These are phyloP conservation scores for Alternaria sp. DNA, from an alignment of 2,329 filamentous ascomycete species.

Conservation along the genomic window DNA sequence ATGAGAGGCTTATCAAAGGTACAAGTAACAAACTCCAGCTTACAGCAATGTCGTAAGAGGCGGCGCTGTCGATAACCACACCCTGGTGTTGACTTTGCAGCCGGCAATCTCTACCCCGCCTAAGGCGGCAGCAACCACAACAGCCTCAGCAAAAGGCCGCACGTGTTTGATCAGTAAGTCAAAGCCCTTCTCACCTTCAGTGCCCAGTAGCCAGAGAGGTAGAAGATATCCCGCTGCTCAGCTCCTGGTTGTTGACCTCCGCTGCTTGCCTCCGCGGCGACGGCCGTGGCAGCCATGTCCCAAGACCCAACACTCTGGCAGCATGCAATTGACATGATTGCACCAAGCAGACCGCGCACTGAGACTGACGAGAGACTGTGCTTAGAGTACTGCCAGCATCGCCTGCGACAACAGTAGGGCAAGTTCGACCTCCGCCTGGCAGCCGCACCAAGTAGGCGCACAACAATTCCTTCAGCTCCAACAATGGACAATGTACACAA, in stretches of 20 bases:
- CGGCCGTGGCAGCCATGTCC: background rate
- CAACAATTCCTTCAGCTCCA: background rate
- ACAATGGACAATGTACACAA: background rate
- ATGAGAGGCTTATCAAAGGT: background rate
- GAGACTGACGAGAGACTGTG: background rate
- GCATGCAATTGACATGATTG: background rate
- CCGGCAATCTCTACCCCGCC: slow-evolving; percentile 3
- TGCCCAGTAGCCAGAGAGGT: no score
- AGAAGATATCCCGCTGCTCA: background rate
- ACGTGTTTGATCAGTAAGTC: background rate
- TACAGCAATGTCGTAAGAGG: background rate
- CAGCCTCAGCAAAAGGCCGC: background rate
- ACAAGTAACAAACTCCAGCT: background rate
- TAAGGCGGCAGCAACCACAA: background rate
- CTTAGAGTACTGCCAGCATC: background rate
- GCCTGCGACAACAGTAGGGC: background rate
- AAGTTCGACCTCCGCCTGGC: background rate
- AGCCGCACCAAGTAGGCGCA: background rate
- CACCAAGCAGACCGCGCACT: background rate
- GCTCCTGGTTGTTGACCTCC: slow-evolving; percentile 1
- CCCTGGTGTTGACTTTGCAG: slow-evolving; percentile 1
- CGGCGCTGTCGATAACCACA: background rate
- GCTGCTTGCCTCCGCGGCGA: background rate
- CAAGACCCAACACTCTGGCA: no score
- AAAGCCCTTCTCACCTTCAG: background rate